These are phyloP conservation scores for Trichoderma guizhouense DNA, from an alignment of 2,329 filamentous ascomycete genomes.

Conservation along the genomic window DNA sequence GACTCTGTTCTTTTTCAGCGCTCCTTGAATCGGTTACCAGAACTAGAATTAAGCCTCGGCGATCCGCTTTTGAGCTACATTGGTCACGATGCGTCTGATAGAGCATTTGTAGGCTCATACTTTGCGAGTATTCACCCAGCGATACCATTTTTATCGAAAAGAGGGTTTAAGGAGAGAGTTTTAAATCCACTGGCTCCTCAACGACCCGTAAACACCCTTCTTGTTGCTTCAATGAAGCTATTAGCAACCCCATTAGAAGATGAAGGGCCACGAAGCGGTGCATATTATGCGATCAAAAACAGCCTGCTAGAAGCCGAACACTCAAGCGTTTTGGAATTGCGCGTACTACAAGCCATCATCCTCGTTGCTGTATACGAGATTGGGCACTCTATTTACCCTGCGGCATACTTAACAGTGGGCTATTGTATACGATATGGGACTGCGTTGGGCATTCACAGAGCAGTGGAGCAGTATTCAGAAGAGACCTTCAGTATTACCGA, in stretches of 20 bases:
- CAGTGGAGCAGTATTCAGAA: background rate
- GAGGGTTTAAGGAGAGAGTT: background rate
- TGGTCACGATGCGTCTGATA: background rate
- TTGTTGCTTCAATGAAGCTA: background rate
- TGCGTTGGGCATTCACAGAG: background rate
- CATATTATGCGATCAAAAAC: background rate
- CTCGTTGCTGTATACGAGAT: background rate
- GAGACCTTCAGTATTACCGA: background rate
- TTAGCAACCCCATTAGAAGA: background rate
- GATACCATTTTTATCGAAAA: background rate
- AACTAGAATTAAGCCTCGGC: background rate
- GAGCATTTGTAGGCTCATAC: background rate
- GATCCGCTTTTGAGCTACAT: background rate
- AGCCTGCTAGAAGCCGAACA: background rate
- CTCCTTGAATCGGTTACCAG: background rate
- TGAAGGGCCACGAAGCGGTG: background rate
- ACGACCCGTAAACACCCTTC: background rate
- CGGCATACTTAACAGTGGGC: background rate
- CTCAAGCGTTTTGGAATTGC: background rate
- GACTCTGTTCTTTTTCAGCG: constrained; percentile 1
- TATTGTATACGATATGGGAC: background rate
- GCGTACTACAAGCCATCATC: background rate
- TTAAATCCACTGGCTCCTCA: background rate
- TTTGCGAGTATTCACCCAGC: background rate
- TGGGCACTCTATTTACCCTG: background rate